Evolutionary conservation across 441 rosid genomes (phyloP), one percentile per base, ranked within the genome.

Genomic region (Jatropha multifida): DNA sequence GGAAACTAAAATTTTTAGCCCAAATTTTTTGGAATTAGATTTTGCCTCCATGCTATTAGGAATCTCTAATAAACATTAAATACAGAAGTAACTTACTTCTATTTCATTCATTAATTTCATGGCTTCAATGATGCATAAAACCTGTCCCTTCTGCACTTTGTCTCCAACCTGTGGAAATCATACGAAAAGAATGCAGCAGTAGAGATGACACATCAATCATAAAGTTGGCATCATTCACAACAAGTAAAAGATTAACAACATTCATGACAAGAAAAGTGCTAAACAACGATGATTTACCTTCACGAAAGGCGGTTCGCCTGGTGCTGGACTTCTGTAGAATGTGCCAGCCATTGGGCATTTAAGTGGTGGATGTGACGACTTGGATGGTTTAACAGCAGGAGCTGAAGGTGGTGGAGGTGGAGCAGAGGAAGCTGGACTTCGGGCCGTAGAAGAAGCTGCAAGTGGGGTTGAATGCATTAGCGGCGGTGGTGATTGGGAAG

Each of bases 51-150:
- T 1, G 56, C 18, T 15, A 49, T 38, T 11, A 37, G 41, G 0
- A 59, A 48, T 42, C 63, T 26, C 66, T 23, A 15, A 5, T 40
- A 11, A 55, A 55, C 8, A 65, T 68, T 12, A 58, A 74, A 56
- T 14, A 54, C 38, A 78, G 70, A 69, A 40, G 62, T 17, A 74
- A 81, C 92, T 81, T 78, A 87, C 98, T 86, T 93, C 97, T 77
- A 92, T 90, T 81, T 92, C 97, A 74, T 92, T 92, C 97, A 92
- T 92, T 85, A 92, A 76, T 82, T 93, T 93, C 98, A 91, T 93
- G 83, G 98, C 98, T 78, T 93, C 98, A 42, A 93, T 85, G 48
- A 93, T 89, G 90, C 98, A 93, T 26, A 93, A 41, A 62, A 89
- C 90, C 83, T 91, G 97, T 18, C 98, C 98, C 81, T 93, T 93